Evolutionary conservation across 768 basidiomycete genomes (phyloP).

Genomic region (Xanthoconium stramineum): DNA sequence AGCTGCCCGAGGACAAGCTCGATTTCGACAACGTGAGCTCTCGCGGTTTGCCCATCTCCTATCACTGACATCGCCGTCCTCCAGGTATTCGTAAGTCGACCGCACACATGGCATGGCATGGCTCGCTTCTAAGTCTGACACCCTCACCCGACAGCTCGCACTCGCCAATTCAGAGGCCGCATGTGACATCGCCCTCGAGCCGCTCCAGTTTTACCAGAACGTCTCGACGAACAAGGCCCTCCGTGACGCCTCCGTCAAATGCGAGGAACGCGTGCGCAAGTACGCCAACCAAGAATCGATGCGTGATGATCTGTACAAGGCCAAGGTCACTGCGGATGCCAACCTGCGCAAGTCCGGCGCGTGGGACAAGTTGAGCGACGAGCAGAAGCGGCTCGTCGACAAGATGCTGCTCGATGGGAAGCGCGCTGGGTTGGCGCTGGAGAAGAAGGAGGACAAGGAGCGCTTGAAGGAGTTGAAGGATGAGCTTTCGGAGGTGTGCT

Average conservation of each 20-base stretch:
- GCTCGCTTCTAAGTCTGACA: background rate
- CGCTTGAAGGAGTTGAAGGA: slow-evolving; percentile 65
- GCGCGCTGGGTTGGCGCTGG: slow-evolving; percentile 72
- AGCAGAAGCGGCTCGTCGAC: slow-evolving; percentile 76
- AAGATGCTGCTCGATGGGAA: slow-evolving; percentile 79
- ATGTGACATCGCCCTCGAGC: slow-evolving; percentile 50
- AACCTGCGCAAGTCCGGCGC: slow-evolving; percentile 61
- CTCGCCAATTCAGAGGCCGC: slow-evolving; percentile 59
- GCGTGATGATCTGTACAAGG: slow-evolving; percentile 77
- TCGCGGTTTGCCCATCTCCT: background rate
- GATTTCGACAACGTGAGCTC: slow-evolving; percentile 63
- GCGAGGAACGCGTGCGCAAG: slow-evolving; percentile 67
- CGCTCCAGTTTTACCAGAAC: slow-evolving; percentile 77
- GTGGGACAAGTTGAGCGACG: slow-evolving; percentile 59
- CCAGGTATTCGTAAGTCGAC: slow-evolving; percentile 71
- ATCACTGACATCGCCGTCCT: background rate
- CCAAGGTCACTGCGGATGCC: slow-evolving; percentile 65
- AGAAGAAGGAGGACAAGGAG: slow-evolving; percentile 53
- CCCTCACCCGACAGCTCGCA: slow-evolving; percentile 41
- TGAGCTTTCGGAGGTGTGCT: slow-evolving; percentile 67
- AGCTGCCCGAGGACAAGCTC: slow-evolving; percentile 54
- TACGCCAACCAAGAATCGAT: slow-evolving; percentile 75
- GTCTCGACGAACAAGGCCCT: slow-evolving; percentile 71
- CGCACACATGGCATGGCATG: background rate
- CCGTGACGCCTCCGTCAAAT: slow-evolving; percentile 77